A percentile compares a stretch with the other conserved stretches of the same genome.
These are phyloP conservation scores for Salix koriyanagi DNA, from an alignment of 345 rosid genomes.

Conservation along the genomic window DNA sequence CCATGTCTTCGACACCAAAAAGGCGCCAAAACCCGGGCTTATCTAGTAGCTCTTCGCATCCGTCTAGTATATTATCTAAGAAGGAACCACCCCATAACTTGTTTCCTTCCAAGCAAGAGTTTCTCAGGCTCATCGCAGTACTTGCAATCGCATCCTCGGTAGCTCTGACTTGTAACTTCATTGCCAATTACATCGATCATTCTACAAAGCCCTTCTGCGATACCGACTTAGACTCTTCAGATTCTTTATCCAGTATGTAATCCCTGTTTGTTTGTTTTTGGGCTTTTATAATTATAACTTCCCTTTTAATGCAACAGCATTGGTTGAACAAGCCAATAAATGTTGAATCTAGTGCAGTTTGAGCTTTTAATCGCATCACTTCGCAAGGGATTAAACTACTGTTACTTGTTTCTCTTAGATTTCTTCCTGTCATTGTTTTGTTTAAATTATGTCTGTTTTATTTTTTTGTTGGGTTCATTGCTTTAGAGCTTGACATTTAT, in stretches of 20 bases:
- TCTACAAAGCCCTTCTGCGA: constrained; percentile 61
- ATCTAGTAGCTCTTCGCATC: constrained; percentile 15
- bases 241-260: constrained; percentile 45
- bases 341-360: not conserved
- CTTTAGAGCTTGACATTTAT: no score
- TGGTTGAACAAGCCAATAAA: not conserved
- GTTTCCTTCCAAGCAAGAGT: constrained; percentile 68
- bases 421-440: not conserved
- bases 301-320: no score
- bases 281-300: not conserved
- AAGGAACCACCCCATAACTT: constrained; percentile 62
- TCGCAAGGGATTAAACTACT: not conserved
- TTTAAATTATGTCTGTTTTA: not conserved
- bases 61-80: constrained; percentile 20
- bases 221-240: constrained; percentile 28
- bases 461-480: not conserved
- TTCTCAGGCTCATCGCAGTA: constrained; percentile 44
- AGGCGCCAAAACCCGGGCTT: constrained; percentile 31
- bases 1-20: constrained; percentile 40
- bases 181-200: constrained; percentile 35
- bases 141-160: constrained; percentile 58
- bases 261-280: not conserved
- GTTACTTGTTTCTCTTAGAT: not conserved
- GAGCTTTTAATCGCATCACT: not conserved
- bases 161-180: constrained; percentile 57